Evolutionary conservation across 495 filamentous ascomycete species (phyloP).

Genomic region (Hyaloscypha bicolor): DNA sequence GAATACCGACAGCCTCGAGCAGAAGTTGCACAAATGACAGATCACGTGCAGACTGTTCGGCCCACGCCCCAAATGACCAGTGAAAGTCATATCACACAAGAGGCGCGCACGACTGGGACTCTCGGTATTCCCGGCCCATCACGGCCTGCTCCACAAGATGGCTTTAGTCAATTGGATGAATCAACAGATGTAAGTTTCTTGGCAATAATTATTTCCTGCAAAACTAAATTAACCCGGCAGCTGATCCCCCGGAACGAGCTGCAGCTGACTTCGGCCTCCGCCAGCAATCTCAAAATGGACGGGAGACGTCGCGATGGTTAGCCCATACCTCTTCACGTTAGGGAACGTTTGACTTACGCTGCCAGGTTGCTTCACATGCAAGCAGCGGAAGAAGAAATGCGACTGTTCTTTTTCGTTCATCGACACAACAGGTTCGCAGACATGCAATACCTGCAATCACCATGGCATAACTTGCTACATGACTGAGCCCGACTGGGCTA

Average conservation of each 20-base stretch:
- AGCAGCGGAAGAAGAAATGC: conserved; percentile 14
- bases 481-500: conserved; percentile 11
- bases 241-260: background rate
- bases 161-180: background rate
- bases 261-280: background rate
- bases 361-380: conserved; percentile 15
- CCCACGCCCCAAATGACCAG: background rate
- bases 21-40: background rate
- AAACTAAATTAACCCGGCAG: background rate
- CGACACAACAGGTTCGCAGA: background rate
- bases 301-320: conserved; percentile 14
- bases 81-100: background rate
- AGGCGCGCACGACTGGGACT: background rate
- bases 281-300: conserved; percentile 4
- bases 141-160: background rate
- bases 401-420: conserved; percentile 4
- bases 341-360: background rate
- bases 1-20: conserved; percentile 3
- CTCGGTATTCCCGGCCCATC: background rate
- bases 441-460: background rate
- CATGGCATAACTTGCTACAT: conserved; percentile 7
- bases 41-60: background rate
- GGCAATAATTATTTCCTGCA: background rate
- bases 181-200: background rate
- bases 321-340: background rate